Conservation (phyloP, 768 basidiomycete genomes). For the Serendipita sp. region DNA sequence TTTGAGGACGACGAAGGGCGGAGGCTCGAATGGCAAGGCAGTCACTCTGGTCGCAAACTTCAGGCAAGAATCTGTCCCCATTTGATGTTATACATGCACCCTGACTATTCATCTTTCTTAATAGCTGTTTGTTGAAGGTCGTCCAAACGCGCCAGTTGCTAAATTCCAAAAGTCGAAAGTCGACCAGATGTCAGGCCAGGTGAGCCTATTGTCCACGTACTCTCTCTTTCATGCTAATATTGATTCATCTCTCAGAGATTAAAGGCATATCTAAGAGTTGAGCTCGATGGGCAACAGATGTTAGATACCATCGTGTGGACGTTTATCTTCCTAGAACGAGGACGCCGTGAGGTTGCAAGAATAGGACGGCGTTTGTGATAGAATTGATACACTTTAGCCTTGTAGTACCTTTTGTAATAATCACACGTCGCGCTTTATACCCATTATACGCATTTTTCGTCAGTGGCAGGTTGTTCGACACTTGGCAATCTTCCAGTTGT, state of each 20-base stretch:
- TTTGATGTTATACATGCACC: neutral
- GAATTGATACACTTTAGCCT: no score
- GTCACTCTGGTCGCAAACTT: neutral
- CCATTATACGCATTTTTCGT: no score
- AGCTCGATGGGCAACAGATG: neutral
- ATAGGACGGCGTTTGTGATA: neutral
- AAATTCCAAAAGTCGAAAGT: neutral
- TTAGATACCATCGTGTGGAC: neutral
- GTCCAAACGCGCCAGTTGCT: neutral
- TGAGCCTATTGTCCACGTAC: neutral
- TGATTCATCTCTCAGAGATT: neutral
- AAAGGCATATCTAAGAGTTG: neutral
- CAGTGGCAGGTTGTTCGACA: neutral
- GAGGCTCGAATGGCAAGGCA: neutral
- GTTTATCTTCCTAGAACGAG: neutral
- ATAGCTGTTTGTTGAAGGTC: neutral
- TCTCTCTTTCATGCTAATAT: neutral
- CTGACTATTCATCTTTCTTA: no score
- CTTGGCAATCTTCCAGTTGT: neutral
- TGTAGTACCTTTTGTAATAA: no score
- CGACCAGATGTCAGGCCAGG: neutral
- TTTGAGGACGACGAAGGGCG: neutral
- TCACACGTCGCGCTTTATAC: no score
- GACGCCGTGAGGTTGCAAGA: neutral
- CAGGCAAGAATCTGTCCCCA: neutral